phyloP scores from a whole-genome alignment of 257 asterid species.

The Mentha longifolia region DNA sequence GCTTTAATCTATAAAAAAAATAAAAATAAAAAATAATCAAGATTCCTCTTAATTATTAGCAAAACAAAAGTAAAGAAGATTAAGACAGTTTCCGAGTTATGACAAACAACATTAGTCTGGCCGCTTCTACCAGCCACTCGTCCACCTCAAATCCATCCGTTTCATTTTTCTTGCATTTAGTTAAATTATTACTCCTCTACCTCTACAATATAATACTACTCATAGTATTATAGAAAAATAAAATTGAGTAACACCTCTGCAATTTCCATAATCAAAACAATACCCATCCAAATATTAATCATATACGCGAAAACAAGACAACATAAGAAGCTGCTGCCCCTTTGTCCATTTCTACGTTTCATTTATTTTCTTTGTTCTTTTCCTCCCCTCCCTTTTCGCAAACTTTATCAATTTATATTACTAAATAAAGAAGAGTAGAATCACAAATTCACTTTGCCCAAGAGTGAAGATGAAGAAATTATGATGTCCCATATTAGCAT shows the following conservation, averaged over 20 bases:
- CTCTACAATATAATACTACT: background rate
- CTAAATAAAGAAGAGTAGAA: constrained; percentile 18
- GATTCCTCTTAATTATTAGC: background rate
- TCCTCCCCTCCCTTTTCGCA: background rate
- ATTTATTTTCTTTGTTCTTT: background rate
- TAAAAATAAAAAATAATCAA: background rate
- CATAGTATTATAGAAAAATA: too few species aligned
- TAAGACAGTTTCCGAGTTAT: background rate
- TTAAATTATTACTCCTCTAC: background rate
- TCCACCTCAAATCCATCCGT: background rate
- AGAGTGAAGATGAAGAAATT: constrained; percentile 25
- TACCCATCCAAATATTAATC: too few species aligned
- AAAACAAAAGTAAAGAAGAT: background rate
- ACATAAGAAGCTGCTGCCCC: constrained; percentile 23
- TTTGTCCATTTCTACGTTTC: constrained; percentile 4
- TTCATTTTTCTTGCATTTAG: background rate
- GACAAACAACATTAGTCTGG: constrained; percentile 6
- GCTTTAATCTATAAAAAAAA: too few species aligned
- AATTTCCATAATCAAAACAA: background rate
- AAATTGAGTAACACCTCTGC: background rate
- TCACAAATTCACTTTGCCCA: constrained; percentile 14
- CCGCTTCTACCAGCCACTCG: constrained; percentile 4
- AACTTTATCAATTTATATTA: background rate
- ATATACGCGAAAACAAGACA: constrained; percentile 12
- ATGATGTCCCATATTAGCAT: constrained; percentile 20